phyloP scores from a whole-genome alignment of 352 stramenopile genomes.

The Globisporangium cystogenes region DNA sequence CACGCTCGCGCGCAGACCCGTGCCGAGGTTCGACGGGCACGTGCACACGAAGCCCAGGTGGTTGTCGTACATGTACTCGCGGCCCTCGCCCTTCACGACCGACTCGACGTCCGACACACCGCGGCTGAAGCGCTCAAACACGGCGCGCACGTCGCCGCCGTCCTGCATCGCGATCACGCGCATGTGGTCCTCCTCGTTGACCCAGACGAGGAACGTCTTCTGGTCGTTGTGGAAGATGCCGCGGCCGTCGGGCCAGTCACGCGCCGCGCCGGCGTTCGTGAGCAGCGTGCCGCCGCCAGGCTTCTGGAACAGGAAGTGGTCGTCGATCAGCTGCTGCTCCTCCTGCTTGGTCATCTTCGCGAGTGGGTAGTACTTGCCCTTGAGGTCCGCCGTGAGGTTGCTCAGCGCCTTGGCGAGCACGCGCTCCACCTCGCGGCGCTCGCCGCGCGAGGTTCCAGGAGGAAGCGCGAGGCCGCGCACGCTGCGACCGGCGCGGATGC shows the following conservation, averaged over 20 bases:
- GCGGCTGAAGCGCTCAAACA: constrained; percentile 87
- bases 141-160: constrained; percentile 86
- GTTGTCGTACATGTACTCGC: constrained; percentile 86
- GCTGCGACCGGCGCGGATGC: constrained; percentile 88
- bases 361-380: constrained; percentile 88
- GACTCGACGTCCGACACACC: constrained; percentile 75
- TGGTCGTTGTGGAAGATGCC: constrained; percentile 93
- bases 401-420: constrained; percentile 75
- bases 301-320: constrained; percentile 93
- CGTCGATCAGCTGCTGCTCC: constrained; percentile 88
- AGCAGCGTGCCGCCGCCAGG: constrained; percentile 84
- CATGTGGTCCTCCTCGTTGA: constrained; percentile 90
- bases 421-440: constrained; percentile 81
- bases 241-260: constrained; percentile 91
- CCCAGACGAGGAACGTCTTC: constrained; percentile 89
- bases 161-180: constrained; percentile 88
- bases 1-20: constrained; percentile 76
- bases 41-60: constrained; percentile 86
- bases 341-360: constrained; percentile 89
- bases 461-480: constrained; percentile 87
- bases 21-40: constrained; percentile 86
- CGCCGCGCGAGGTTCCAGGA: constrained; percentile 76
- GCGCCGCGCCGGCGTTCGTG: constrained; percentile 78
- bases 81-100: constrained; percentile 75
- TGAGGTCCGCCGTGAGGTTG: constrained; percentile 62